A percentile compares a stretch with the other conserved stretches of the same genome.
Evolutionary conservation across 768 basidiomycete species (phyloP).

Genomic region (Clathrus columnatus): DNA sequence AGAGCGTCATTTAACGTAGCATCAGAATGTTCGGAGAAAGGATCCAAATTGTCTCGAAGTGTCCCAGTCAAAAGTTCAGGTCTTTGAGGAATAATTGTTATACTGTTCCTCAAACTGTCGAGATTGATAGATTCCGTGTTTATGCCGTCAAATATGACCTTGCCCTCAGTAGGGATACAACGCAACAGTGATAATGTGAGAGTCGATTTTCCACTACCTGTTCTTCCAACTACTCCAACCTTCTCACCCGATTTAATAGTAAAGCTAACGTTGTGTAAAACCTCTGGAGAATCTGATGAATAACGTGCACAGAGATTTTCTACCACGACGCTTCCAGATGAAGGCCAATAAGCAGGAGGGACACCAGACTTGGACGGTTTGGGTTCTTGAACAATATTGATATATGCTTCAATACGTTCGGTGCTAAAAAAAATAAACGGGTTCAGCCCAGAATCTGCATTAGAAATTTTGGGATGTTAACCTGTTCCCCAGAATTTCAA

Average conservation of each 20-base stretch:
- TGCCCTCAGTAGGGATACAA: constrained; percentile 48
- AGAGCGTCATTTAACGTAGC: constrained; percentile 40
- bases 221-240: constrained; percentile 46
- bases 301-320: constrained; percentile 46
- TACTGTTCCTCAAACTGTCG: constrained; percentile 40
- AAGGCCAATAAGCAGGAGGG: constrained; percentile 61
- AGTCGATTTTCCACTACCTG: constrained; percentile 44
- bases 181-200: constrained; percentile 44
- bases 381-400: constrained; percentile 49
- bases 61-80: constrained; percentile 48
- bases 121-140: constrained; percentile 41
- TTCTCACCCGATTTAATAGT: constrained; percentile 47
- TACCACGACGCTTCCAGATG: constrained; percentile 43
- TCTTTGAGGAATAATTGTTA: constrained; percentile 53
- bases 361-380: constrained; percentile 29
- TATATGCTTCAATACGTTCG: constrained; percentile 46
- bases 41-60: constrained; percentile 52
- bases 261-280: constrained; percentile 46
- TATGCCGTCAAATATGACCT: constrained; percentile 45
- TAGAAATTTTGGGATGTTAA: neutral
- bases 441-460: neutral
- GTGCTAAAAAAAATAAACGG: constrained; percentile 22
- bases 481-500: constrained; percentile 34
- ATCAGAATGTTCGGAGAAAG: constrained; percentile 48
- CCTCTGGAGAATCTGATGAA: constrained; percentile 33